Percentiles rank a stretch among this genome's conserved stretches.
Conservation (phyloP, 129 eudicot species). For the Chrysanthemum lavandulifolium region DNA sequence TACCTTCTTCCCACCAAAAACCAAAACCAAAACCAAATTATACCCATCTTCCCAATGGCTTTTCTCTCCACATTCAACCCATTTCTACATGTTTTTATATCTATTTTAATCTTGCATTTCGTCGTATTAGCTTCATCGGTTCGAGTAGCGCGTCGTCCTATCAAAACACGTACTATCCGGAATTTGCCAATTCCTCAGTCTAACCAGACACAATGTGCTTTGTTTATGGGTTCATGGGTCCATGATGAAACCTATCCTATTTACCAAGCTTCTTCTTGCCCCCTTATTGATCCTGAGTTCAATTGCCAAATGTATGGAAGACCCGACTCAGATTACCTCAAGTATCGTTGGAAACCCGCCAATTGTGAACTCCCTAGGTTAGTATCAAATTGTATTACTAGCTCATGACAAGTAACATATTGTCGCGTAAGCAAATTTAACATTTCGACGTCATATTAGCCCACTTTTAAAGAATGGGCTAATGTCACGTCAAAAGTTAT, state of each 20-base stretch:
- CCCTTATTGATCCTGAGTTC: slow-evolving; percentile 73
- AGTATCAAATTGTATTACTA: not conserved
- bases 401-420: not conserved
- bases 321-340: slow-evolving; percentile 86
- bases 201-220: slow-evolving; percentile 51
- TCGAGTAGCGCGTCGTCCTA: slow-evolving; percentile 29
- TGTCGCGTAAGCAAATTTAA: not conserved
- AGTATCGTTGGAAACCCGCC: slow-evolving; percentile 86
- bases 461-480: not conserved
- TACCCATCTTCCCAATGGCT: slow-evolving; percentile 48
- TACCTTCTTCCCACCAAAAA: slow-evolving; percentile 30
- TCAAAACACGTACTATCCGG: slow-evolving; percentile 35
- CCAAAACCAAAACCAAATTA: slow-evolving; percentile 8
- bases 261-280: slow-evolving; percentile 64
- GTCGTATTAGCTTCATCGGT: slow-evolving; percentile 36
- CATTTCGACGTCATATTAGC: not conserved
- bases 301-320: slow-evolving; percentile 86
- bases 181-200: slow-evolving; percentile 38
- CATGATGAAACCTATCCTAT: slow-evolving; percentile 65
- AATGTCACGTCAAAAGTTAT: not conserved
- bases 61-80: slow-evolving; percentile 23
- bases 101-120: slow-evolving; percentile 12
- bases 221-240: slow-evolving; percentile 82
- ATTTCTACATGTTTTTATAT: not conserved
- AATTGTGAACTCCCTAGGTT: slow-evolving; percentile 89